These are phyloP conservation scores for Linum trigynum DNA, from an alignment of 345 rosid species.

Conservation along the genomic window DNA sequence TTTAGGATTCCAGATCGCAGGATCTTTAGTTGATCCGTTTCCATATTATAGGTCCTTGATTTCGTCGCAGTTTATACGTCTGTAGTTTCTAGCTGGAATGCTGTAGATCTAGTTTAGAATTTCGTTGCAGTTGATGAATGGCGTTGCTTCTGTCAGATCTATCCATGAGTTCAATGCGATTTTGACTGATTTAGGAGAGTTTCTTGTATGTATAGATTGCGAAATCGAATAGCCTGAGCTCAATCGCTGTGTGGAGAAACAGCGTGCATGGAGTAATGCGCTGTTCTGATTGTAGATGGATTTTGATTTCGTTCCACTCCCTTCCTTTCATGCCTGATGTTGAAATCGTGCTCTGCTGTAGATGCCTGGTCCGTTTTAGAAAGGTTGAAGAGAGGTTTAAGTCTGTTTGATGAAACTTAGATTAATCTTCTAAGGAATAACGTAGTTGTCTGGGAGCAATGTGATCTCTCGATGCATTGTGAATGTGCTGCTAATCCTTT, in stretches of 20 bases:
- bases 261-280: no score
- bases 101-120: background rate
- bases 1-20: background rate
- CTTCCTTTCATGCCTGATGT: no score
- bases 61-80: background rate
- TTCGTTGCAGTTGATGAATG: background rate
- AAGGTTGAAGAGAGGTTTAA: background rate
- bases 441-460: background rate
- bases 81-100: background rate
- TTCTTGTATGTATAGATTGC: background rate
- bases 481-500: background rate
- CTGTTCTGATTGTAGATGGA: no score
- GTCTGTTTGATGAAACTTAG: background rate
- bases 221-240: background rate
- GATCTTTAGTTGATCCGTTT: background rate
- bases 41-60: background rate
- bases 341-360: background rate
- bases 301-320: no score
- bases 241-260: background rate
- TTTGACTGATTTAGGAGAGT: background rate
- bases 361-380: background rate
- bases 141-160: background rate
- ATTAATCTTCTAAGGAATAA: background rate
- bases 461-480: background rate
- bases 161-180: background rate